Evolutionary conservation across 176 grass and related monocot genomes (phyloP).

Genomic region (Aechmea fasciata): DNA sequence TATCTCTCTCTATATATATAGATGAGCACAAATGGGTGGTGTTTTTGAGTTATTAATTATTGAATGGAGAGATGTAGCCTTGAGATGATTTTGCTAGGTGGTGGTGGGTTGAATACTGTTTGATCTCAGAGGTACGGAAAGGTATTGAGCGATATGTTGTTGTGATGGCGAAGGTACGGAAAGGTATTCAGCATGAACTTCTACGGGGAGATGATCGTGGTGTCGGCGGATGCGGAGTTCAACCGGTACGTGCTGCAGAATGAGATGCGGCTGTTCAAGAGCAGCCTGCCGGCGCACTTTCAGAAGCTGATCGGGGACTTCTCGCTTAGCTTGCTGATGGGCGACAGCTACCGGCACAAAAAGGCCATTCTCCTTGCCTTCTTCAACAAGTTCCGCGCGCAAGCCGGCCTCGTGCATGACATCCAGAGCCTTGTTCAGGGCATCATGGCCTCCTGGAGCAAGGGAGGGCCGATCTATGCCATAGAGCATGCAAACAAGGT

Average conservation of each 20-base stretch:
- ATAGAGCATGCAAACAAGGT: constrained; percentile 3
- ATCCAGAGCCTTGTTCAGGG: not conserved
- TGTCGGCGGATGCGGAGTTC: constrained; percentile 21
- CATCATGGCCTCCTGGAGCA: not conserved
- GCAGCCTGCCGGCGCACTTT: not conserved
- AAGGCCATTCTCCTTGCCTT: constrained; percentile 7
- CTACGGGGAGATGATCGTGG: constrained; percentile 1
- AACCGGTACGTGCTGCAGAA: constrained; percentile 27
- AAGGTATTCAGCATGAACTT: constrained; percentile 16
- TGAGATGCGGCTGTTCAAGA: constrained; percentile 14
- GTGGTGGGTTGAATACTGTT: no score
- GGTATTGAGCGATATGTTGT: no score
- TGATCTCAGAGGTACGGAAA: no score
- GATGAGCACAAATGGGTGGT: no score
- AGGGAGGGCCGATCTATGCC: not conserved
- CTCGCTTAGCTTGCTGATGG: constrained; percentile 9
- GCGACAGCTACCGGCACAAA: constrained; percentile 2
- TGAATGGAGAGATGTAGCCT: no score
- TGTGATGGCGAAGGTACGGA: constrained; percentile 12
- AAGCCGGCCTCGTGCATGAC: not conserved
- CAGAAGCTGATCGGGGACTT: constrained; percentile 1
- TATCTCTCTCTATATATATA: no score
- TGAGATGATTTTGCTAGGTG: no score
- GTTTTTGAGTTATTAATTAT: no score
- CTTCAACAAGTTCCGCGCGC: not conserved